Percentiles rank a stretch among this genome's conserved stretches.
These are phyloP conservation scores for Ogataea hybrid DNA, from an alignment of 1,139 yeast species.

Conservation along the genomic window DNA sequence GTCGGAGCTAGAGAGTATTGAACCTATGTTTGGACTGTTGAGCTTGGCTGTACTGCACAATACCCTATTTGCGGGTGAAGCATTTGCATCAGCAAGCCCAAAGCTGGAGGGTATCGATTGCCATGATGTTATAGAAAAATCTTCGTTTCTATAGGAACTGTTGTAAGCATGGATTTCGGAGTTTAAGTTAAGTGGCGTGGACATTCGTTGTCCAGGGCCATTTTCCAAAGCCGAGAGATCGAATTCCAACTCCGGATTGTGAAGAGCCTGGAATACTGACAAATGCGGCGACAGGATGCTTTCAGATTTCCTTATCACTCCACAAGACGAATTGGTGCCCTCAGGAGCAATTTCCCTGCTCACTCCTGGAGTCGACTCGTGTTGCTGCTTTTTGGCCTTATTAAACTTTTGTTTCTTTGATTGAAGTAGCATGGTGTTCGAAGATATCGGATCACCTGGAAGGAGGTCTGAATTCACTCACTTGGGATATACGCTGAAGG, in stretches of 20 bases:
- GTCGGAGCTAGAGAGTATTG: slow-evolving; percentile 31
- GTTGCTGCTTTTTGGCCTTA: slow-evolving; percentile 6
- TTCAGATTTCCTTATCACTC: slow-evolving; percentile 11
- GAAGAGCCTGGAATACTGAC: slow-evolving; percentile 31
- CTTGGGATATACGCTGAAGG: too few species aligned
- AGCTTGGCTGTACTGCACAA: slow-evolving; percentile 8
- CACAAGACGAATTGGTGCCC: slow-evolving; percentile 4
- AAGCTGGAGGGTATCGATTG: slow-evolving; percentile 24
- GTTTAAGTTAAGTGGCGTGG: slow-evolving; percentile 1
- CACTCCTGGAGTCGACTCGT: not conserved
- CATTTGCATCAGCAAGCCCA: slow-evolving; percentile 6
- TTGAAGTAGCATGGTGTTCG: slow-evolving; percentile 10
- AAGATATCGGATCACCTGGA: not conserved
- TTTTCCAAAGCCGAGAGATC: slow-evolving; percentile 11
- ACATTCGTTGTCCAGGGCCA: not conserved
- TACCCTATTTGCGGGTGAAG: slow-evolving; percentile 11
- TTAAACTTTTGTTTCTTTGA: slow-evolving; percentile 11
- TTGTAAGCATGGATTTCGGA: slow-evolving; percentile 2
- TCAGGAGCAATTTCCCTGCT: slow-evolving; percentile 1
- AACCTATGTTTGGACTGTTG: slow-evolving; percentile 27
- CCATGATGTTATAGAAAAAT: slow-evolving; percentile 33
- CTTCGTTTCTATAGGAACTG: slow-evolving; percentile 17
- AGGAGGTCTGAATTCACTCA: not conserved
- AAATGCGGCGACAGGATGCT: slow-evolving; percentile 30
- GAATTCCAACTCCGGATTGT: slow-evolving; percentile 31